These are phyloP conservation scores for Adansonia digitata DNA, from an alignment of 345 rosid genomes.

Conservation along the genomic window DNA sequence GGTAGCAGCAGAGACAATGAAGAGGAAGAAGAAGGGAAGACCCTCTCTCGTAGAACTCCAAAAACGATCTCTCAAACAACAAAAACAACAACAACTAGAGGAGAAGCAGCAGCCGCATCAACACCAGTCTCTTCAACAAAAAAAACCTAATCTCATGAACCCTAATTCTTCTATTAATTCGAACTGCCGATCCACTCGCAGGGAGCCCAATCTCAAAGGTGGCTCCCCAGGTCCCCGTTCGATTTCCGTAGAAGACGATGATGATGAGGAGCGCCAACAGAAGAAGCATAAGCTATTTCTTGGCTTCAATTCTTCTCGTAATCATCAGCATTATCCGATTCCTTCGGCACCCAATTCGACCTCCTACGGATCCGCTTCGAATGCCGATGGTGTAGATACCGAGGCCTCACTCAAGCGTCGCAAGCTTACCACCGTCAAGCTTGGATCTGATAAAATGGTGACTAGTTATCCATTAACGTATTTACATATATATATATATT, in stretches of 20 bases:
- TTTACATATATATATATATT: not conserved
- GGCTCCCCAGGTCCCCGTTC: slow-evolving; percentile 23
- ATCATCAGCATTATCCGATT: slow-evolving; percentile 24
- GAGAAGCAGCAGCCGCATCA: slow-evolving; percentile 28
- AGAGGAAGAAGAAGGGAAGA: slow-evolving; percentile 96
- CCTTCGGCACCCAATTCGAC: slow-evolving; percentile 27
- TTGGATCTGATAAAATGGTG: slow-evolving; percentile 66
- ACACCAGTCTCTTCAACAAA: slow-evolving; percentile 24
- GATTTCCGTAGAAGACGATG: slow-evolving; percentile 41
- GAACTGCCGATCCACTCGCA: slow-evolving; percentile 52
- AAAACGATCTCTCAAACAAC: slow-evolving; percentile 78
- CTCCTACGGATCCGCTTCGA: slow-evolving; percentile 37
- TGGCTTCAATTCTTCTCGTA: slow-evolving; percentile 52
- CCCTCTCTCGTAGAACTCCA: slow-evolving; percentile 93
- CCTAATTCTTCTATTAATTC: slow-evolving; percentile 46
- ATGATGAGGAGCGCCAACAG: slow-evolving; percentile 66
- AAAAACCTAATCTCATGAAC: slow-evolving; percentile 41
- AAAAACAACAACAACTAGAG: slow-evolving; percentile 48
- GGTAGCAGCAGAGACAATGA: slow-evolving; percentile 44
- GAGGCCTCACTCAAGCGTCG: slow-evolving; percentile 32
- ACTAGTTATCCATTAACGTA: slow-evolving; percentile 10
- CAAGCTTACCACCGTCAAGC: slow-evolving; percentile 30
- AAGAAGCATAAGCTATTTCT: slow-evolving; percentile 70
- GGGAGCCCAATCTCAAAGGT: slow-evolving; percentile 36
- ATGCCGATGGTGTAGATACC: slow-evolving; percentile 33